Evolutionary conservation across 306 rosid genomes (phyloP).

Genomic region (Quercus bicolor): DNA sequence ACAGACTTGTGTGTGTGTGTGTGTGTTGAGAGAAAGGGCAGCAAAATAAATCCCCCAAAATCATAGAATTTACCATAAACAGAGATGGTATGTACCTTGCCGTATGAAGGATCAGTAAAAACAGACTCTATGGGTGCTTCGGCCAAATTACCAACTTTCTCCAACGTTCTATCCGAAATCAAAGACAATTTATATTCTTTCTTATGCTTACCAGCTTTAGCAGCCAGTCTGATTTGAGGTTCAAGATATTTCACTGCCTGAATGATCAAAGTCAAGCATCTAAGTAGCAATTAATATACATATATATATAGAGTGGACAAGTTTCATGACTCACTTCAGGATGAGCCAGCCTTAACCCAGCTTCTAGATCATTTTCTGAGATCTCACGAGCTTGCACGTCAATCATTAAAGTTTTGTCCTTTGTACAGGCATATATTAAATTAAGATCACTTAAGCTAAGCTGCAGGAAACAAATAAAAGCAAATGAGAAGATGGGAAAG

Average conservation of each 20-base stretch:
- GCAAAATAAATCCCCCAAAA: background rate
- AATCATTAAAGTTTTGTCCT: constrained; percentile 94
- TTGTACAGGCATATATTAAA: constrained; percentile 89
- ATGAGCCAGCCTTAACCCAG: constrained; percentile 90
- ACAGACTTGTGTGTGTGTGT: too few relatives aligned
- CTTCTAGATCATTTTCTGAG: constrained; percentile 82
- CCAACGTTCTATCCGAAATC: constrained; percentile 71
- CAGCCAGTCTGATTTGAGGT: constrained; percentile 88
- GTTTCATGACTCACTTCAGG: constrained; percentile 61
- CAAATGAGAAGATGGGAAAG: constrained; percentile 22
- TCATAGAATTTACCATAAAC: constrained; percentile 1
- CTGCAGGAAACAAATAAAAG: constrained; percentile 46
- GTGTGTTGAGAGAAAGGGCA: background rate
- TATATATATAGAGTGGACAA: background rate
- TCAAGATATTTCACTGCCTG: constrained; percentile 91
- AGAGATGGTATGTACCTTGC: constrained; percentile 55
- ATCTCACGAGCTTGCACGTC: constrained; percentile 97
- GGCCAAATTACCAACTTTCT: constrained; percentile 68
- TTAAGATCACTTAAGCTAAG: constrained; percentile 87
- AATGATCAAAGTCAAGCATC: constrained; percentile 23
- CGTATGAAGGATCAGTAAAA: constrained; percentile 88
- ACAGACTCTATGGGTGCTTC: constrained; percentile 76
- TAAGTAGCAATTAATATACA: constrained; percentile 24
- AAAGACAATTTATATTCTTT: constrained; percentile 84
- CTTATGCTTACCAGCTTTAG: constrained; percentile 85